Conservation (phyloP, 352 stramenopile genomes). For the Globisporangium irregulare region DNA sequence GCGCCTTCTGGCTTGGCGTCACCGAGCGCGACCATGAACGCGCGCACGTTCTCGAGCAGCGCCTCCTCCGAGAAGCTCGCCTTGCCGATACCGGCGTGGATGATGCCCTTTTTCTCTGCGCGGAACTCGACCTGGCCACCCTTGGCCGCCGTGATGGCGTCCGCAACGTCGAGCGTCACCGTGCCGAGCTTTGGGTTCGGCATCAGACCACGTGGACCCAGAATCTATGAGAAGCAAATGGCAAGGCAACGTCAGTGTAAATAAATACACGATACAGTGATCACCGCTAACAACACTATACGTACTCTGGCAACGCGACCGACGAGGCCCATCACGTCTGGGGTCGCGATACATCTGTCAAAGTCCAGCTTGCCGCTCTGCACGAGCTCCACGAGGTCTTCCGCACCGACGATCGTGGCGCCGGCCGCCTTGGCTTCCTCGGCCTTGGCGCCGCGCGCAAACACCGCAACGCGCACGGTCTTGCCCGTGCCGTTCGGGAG, state of each 20-base stretch:
- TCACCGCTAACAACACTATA: neutral
- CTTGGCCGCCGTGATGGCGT: slow-evolving; percentile 77
- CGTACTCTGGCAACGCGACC: slow-evolving; percentile 83
- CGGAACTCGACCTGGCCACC: slow-evolving; percentile 87
- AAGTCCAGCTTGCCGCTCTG: slow-evolving; percentile 90
- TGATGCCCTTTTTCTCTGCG: slow-evolving; percentile 89
- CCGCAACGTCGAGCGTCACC: slow-evolving; percentile 89
- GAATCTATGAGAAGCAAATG: slow-evolving; percentile 10
- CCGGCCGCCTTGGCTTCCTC: slow-evolving; percentile 89
- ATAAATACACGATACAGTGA: neutral
- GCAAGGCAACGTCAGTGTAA: neutral
- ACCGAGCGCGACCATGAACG: slow-evolving; percentile 90
- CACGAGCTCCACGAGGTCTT: slow-evolving; percentile 88
- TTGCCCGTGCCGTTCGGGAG: slow-evolving; percentile 88
- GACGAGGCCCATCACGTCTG: slow-evolving; percentile 93
- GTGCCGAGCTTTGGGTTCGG: slow-evolving; percentile 98
- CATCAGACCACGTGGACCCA: slow-evolving; percentile 97
- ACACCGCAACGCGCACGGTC: slow-evolving; percentile 87
- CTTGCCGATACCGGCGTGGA: slow-evolving; percentile 88
- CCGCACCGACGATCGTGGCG: slow-evolving; percentile 86
- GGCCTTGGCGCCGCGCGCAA: slow-evolving; percentile 85
- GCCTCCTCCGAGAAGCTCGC: slow-evolving; percentile 87
- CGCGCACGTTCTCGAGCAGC: slow-evolving; percentile 90
- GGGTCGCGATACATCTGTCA: slow-evolving; percentile 90
- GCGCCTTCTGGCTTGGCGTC: slow-evolving; percentile 91